Conservation (phyloP, 257 asterid species). For the Solanum sejunctum region DNA sequence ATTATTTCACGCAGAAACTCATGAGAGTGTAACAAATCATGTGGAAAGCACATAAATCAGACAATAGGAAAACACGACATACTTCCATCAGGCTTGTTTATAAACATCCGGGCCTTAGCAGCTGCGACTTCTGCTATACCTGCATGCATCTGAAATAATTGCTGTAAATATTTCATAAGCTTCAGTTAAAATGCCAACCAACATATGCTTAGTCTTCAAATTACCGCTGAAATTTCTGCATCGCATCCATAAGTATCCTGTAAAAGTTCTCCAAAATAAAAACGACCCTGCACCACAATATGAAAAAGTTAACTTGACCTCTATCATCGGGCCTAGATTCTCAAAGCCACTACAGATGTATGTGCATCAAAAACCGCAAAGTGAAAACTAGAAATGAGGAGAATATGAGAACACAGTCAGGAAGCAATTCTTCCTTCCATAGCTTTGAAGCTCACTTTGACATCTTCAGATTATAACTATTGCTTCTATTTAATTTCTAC, state of each 20-base stretch:
- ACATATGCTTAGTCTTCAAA: conserved; percentile 5
- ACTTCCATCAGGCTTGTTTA: conserved; percentile 98
- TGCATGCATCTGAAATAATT: conserved; percentile 78
- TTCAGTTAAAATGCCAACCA: not conserved
- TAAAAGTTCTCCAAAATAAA: conserved; percentile 82
- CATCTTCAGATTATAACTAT: not conserved
- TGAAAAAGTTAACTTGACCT: not conserved
- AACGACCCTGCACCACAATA: conserved; percentile 61
- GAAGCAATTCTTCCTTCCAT: not conserved
- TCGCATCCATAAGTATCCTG: conserved; percentile 67
- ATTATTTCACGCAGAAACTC: not conserved
- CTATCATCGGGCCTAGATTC: not conserved
- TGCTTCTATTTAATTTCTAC: not conserved
- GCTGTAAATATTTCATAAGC: not conserved
- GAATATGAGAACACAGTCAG: not conserved
- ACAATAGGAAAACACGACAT: conserved; percentile 13
- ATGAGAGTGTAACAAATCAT: not conserved
- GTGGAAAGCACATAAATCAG: not conserved
- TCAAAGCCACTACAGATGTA: not conserved
- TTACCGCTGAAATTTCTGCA: conserved; percentile 70
- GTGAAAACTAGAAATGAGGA: not conserved
- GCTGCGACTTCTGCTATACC: conserved; percentile 99
- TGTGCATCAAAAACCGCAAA: not conserved
- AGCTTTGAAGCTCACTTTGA: not conserved
- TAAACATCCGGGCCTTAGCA: conserved; percentile 96